These are phyloP conservation scores for Canna indica DNA, from an alignment of 176 grass and related monocot species.

Conservation along the genomic window DNA sequence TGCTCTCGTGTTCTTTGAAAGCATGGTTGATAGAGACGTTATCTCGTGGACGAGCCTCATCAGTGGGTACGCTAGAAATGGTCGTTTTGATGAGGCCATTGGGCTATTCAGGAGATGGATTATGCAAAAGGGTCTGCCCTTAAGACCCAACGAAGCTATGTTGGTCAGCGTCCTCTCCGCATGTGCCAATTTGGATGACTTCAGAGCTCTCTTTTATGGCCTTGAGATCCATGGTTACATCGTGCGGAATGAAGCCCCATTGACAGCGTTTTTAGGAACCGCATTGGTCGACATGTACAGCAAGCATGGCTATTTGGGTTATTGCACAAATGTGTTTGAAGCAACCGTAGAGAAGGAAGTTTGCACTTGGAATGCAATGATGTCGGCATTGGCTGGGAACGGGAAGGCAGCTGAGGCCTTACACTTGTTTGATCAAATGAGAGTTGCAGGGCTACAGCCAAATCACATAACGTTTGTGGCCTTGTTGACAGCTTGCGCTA, in stretches of 20 bases:
- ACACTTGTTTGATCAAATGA: conserved; percentile 38
- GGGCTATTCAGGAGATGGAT: conserved; percentile 32
- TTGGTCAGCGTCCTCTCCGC: conserved; percentile 54
- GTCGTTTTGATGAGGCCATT: conserved; percentile 30
- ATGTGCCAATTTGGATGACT: conserved; percentile 41
- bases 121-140: neutral
- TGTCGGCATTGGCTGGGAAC: conserved; percentile 46
- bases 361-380: conserved; percentile 60
- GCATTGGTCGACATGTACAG: conserved; percentile 72
- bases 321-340: conserved; percentile 30
- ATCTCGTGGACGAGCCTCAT: conserved; percentile 69
- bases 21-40: conserved; percentile 29
- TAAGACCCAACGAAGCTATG: conserved; percentile 43
- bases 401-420: conserved; percentile 46
- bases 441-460: conserved; percentile 28
- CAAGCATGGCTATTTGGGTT: conserved; percentile 46
- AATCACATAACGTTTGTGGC: conserved; percentile 64
- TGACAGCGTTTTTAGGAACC: conserved; percentile 53
- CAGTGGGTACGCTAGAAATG: conserved; percentile 38
- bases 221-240: conserved; percentile 39
- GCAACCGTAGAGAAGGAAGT: conserved; percentile 20
- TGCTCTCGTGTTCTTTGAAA: conserved; percentile 31
- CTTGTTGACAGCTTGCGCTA: conserved; percentile 44
- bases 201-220: conserved; percentile 21
- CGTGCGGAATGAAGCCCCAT: conserved; percentile 21